Conservation (phyloP, 2,329 filamentous ascomycete species). For the Akanthomyces dipterigenus region DNA sequence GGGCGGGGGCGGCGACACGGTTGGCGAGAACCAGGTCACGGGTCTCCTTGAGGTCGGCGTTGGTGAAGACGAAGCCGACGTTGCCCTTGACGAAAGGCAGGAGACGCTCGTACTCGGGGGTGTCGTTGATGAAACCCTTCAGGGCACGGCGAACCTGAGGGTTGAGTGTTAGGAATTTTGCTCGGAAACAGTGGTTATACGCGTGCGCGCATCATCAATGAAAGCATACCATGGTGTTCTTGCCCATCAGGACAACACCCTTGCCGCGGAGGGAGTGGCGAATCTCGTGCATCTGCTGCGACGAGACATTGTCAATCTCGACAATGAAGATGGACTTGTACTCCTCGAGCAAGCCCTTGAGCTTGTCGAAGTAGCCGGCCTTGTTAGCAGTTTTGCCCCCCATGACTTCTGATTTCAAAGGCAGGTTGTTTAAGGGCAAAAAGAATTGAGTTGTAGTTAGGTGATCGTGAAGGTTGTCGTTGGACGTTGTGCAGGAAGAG, state of each 20-base stretch:
- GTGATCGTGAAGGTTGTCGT: constrained; percentile 6
- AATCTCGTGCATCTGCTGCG: constrained; percentile 99
- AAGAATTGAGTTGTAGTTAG: constrained; percentile 12
- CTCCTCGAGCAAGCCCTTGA: constrained; percentile 92
- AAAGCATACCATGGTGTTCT: constrained; percentile 93
- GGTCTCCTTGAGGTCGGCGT: constrained; percentile 82
- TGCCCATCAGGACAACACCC: constrained; percentile 97
- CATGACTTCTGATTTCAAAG: constrained; percentile 97
- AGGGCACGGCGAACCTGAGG: constrained; percentile 84
- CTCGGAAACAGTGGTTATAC: not conserved
- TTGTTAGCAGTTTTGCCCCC: constrained; percentile 95
- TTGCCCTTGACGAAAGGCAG: constrained; percentile 95
- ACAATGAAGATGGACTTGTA: constrained; percentile 99
- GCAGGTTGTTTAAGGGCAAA: constrained; percentile 97
- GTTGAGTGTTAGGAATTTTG: not conserved
- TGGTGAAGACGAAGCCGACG: constrained; percentile 99
- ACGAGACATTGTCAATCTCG: constrained; percentile 97
- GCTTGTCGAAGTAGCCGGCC: constrained; percentile 98
- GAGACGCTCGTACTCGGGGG: constrained; percentile 96
- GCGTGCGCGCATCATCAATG: constrained; percentile 17
- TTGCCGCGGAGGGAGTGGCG: constrained; percentile 82
- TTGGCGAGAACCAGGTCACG: constrained; percentile 94
- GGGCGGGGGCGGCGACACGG: constrained; percentile 94
- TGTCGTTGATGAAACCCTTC: constrained; percentile 85
- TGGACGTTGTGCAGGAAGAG: constrained; percentile 3